These are phyloP conservation scores for Plasmodium yoelii DNA, from an alignment of 169 alveolate genomes.

Conservation along the genomic window DNA sequence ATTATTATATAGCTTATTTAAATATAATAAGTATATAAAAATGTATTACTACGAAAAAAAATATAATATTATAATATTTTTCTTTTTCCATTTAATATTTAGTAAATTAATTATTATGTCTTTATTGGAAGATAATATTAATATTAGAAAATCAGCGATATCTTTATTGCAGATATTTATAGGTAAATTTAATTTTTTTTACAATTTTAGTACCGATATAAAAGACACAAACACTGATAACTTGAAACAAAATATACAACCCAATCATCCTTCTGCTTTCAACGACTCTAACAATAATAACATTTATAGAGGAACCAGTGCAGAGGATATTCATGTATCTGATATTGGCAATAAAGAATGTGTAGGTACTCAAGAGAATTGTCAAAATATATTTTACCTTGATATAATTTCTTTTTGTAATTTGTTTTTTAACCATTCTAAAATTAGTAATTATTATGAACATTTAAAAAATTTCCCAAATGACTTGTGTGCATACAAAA, in stretches of 20 bases:
- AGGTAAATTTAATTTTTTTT: slow-evolving; percentile 64
- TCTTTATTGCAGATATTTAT: slow-evolving; percentile 43
- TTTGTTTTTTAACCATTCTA: slow-evolving; percentile 32
- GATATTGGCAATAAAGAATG: not conserved
- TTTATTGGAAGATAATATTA: slow-evolving; percentile 56
- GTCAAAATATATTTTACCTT: slow-evolving; percentile 2
- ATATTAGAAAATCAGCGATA: slow-evolving; percentile 69
- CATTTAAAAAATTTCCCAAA: slow-evolving; percentile 2
- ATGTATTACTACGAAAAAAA: slow-evolving; percentile 21
- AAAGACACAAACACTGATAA: not conserved
- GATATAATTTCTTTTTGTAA: slow-evolving; percentile 25
- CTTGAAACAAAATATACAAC: not conserved
- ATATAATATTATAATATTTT: slow-evolving; percentile 3
- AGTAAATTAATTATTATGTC: slow-evolving; percentile 42
- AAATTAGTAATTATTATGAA: slow-evolving; percentile 45
- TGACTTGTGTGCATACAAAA: not conserved
- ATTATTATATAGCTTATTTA: slow-evolving; percentile 54
- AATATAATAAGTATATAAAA: slow-evolving; percentile 40
- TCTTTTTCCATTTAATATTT: slow-evolving; percentile 54
- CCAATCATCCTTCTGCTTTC: not conserved
- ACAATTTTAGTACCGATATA: not conserved
- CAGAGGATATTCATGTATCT: not conserved
- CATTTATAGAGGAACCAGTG: not conserved
- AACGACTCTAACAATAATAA: not conserved
- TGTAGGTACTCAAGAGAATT: not conserved